Evolutionary conservation across 2,329 filamentous ascomycete species (phyloP).

Genomic region (Dothideomycetes sp.): DNA sequence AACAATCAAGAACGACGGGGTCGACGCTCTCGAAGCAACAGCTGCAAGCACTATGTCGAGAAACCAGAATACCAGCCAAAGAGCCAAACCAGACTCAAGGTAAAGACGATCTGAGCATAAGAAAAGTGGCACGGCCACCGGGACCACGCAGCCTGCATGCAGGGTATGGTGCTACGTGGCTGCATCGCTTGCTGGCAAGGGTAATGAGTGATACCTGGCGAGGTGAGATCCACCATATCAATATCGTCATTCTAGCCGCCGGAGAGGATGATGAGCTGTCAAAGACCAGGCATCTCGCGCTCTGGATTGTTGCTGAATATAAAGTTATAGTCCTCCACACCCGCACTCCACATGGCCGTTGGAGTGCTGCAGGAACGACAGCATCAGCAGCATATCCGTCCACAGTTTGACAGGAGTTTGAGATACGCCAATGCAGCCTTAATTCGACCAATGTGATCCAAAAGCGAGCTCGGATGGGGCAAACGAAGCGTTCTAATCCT

Average conservation of each 20-base stretch:
- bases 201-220: conserved; percentile 1
- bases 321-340: no score
- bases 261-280: neutral
- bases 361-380: conserved; percentile 12
- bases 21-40: no score
- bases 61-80: neutral
- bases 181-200: conserved; percentile 12
- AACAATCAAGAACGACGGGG: no score
- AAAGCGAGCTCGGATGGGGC: no score
- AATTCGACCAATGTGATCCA: no score
- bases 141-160: conserved; percentile 12
- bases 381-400: no score
- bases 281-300: neutral
- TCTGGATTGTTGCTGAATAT: neutral
- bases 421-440: conserved; percentile 7
- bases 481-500: no score
- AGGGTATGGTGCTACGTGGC: conserved; percentile 13
- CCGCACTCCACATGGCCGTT: conserved; percentile 9
- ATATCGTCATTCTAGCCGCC: conserved; percentile 6
- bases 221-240: conserved; percentile 3
- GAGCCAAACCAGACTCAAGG: neutral
- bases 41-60: no score
- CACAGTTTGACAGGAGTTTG: conserved; percentile 1
- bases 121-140: conserved; percentile 12
- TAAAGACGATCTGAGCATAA: neutral